Percentiles rank a stretch among this genome's conserved stretches.
phyloP scores from a whole-genome alignment of 768 basidiomycete species.

The Leccinum imitatum region DNA sequence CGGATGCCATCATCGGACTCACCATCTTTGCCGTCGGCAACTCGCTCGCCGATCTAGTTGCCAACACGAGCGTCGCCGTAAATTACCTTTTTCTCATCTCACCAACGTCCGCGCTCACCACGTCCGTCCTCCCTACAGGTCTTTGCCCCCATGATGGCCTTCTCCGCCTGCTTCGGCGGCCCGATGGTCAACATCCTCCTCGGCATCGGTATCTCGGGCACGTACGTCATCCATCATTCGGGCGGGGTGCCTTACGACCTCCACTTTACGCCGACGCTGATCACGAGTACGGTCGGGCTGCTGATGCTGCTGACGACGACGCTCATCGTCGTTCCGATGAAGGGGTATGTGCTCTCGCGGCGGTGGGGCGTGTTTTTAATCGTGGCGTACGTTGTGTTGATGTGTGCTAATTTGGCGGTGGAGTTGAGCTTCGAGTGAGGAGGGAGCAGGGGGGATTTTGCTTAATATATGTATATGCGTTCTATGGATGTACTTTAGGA shows the following conservation, averaged over 20 bases:
- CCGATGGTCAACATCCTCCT: slow-evolving; percentile 91
- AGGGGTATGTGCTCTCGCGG: slow-evolving; percentile 76
- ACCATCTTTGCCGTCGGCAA: slow-evolving; percentile 98
- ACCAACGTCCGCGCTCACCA: neutral
- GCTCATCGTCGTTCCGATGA: slow-evolving; percentile 79
- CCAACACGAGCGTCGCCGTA: slow-evolving; percentile 93
- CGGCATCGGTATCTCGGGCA: slow-evolving; percentile 90
- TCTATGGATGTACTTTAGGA: neutral
- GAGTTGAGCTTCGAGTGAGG: slow-evolving; percentile 46
- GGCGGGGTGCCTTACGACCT: slow-evolving; percentile 59
- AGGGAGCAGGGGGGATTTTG: neutral
- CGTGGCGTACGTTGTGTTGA: slow-evolving; percentile 67
- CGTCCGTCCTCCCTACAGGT: slow-evolving; percentile 39
- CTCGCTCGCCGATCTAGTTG: slow-evolving; percentile 93
- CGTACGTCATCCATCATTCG: slow-evolving; percentile 73
- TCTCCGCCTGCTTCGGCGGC: slow-evolving; percentile 92
- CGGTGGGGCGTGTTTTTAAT: slow-evolving; percentile 84
- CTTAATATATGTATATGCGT: neutral
- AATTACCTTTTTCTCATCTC: slow-evolving; percentile 23
- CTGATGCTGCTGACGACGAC: slow-evolving; percentile 73
- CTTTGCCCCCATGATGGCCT: slow-evolving; percentile 92
- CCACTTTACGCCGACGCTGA: slow-evolving; percentile 76
- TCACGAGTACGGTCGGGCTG: slow-evolving; percentile 84
- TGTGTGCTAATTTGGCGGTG: slow-evolving; percentile 76
- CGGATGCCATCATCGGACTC: slow-evolving; percentile 94